Evolutionary conservation across 768 basidiomycete genomes (phyloP), one percentile per base, ranked within the genome.

Genomic region (Leccinum boreale): DNA sequence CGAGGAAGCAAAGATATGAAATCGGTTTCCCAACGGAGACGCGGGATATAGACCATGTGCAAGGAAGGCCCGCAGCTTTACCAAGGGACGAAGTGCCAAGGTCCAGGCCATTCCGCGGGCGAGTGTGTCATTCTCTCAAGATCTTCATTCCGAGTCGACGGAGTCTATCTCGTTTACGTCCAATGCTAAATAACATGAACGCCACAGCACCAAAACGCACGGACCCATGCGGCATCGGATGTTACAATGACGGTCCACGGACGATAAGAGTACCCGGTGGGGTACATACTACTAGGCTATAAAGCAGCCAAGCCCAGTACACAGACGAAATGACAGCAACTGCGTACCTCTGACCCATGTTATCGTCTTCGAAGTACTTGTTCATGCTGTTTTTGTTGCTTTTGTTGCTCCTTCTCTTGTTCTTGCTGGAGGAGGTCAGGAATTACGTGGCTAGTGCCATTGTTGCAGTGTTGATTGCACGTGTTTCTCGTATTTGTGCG

Each of bases 371-470:
- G 26, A 59, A 57, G 4, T n/a, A 44, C 42, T 54, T 61, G 23
- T 69, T 60, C 54, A 49, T 69, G 33, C 31, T 68, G 36, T 60
- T 62, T 39, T 55, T 69, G 29, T 42, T 64, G 17, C 21, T 64
- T 14, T 1, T 49, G 6, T 11, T 62, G 1, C 48, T 47, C 21
- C 28, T 60, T 36, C 23, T 39, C 4, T 19, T 26, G 14, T 11
- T 51, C 42, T 10, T 28, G n/a, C 44, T 44, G 28, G 56, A 28
- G 48, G 35, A 4, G 44, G 48, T 56, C 42, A 53, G 58, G 50
- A 15, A 47, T 10, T 19, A 52, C 42, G 45, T 14, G 11, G 4
- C 39, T 4, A 57, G 60, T 26, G 17, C 33, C 21, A 23, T 50
- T 19, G 11, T 26, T 53, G 52, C 23, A 14, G 24, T 23, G 3